These are phyloP conservation scores for Cymodocea nodosa DNA, from an alignment of 116 monocot genomes.

Conservation along the genomic window DNA sequence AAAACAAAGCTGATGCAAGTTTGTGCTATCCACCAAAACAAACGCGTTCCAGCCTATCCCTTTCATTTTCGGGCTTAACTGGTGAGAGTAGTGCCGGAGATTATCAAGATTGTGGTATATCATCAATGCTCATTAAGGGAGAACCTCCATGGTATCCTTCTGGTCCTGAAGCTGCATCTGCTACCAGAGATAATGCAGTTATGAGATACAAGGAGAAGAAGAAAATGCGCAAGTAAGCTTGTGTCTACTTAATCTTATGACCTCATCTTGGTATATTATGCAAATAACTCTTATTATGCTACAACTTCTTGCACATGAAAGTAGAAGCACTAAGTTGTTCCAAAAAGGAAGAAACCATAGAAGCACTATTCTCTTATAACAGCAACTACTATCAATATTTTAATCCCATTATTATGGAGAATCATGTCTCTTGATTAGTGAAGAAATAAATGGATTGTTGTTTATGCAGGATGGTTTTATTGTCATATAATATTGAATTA, in stretches of 20 bases:
- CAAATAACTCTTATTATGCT: no score
- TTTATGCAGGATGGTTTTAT: not conserved
- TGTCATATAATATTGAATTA: not conserved
- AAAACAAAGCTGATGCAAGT: constrained; percentile 26
- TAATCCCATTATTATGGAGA: no score
- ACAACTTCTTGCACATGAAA: not conserved
- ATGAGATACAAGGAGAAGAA: constrained; percentile 95
- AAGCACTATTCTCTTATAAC: no score
- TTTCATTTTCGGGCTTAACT: constrained; percentile 69
- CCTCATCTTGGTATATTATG: no score
- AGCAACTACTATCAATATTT: no score
- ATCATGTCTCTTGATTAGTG: no score
- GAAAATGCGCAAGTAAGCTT: constrained; percentile 70
- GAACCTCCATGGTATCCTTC: constrained; percentile 54
- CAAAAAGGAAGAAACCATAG: no score
- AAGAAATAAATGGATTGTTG: no score
- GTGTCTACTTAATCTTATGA: no score
- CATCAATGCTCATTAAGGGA: constrained; percentile 45
- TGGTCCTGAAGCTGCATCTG: constrained; percentile 26
- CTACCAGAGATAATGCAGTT: constrained; percentile 52
- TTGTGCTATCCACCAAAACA: constrained; percentile 29
- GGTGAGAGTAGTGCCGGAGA: constrained; percentile 68
- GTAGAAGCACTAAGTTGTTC: no score
- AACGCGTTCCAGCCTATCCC: constrained; percentile 48
- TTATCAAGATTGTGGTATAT: constrained; percentile 59